These are phyloP conservation scores for Trypanosoma grayi DNA, from an alignment of 208 protist species.

Conservation along the genomic window DNA sequence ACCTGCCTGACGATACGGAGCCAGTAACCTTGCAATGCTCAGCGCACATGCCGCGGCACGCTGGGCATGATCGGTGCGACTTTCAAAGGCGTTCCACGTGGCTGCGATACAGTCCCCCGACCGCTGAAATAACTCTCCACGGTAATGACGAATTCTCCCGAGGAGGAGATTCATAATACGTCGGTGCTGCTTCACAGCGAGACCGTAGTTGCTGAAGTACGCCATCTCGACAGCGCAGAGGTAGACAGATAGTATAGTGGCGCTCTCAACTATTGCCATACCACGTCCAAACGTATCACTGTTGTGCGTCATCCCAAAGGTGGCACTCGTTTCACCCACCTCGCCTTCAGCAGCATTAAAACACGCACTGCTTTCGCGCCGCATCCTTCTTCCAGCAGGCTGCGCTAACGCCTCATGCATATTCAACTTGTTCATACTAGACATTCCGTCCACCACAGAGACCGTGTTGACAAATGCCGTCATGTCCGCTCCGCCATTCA, in stretches of 20 bases:
- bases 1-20: constrained; percentile 45
- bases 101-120: constrained; percentile 69
- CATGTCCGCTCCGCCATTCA: constrained; percentile 9
- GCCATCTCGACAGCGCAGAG: constrained; percentile 58
- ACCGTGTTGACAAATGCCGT: constrained; percentile 23
- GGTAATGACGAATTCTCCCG: constrained; percentile 60
- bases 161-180: constrained; percentile 78
- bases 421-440: not conserved
- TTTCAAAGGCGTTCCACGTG: constrained; percentile 86
- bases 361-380: not conserved
- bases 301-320: not conserved
- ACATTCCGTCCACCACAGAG: not conserved
- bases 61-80: constrained; percentile 65
- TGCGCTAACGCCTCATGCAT: not conserved
- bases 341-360: not conserved
- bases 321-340: not conserved
- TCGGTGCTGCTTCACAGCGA: constrained; percentile 62
- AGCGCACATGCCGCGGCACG: constrained; percentile 67
- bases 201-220: constrained; percentile 62
- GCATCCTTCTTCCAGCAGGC: not conserved
- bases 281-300: constrained; percentile 5
- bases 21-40: constrained; percentile 57
- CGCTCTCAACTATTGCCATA: constrained; percentile 62
- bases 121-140: constrained; percentile 70
- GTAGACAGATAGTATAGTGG: constrained; percentile 65